A percentile compares a stretch with the other conserved stretches of the same genome.
phyloP scores from a whole-genome alignment of 1,284 basidiomycete species.

The Ustilago vetiveriae region DNA sequence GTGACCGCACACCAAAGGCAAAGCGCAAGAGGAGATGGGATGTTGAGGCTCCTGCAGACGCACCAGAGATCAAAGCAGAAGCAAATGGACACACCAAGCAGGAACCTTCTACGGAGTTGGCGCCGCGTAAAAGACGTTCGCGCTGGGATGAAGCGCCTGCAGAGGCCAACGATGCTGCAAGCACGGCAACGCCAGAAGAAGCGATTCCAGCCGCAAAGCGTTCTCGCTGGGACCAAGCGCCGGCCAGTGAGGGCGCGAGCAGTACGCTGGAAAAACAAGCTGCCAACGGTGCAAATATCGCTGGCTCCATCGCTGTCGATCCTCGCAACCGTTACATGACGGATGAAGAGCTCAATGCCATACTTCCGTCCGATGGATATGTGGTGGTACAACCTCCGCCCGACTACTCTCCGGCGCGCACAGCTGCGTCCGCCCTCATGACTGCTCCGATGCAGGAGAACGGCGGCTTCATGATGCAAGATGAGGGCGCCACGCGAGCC shows the following conservation, averaged over 20 bases:
- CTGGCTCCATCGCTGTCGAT: slow-evolving; percentile 69
- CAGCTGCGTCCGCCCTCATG: slow-evolving; percentile 79
- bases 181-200: slow-evolving; percentile 74
- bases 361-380: slow-evolving; percentile 89
- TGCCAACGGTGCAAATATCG: slow-evolving; percentile 1
- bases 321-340: slow-evolving; percentile 92
- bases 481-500: slow-evolving; percentile 86
- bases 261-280: too few relatives aligned
- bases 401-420: slow-evolving; percentile 85
- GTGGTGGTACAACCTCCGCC: slow-evolving; percentile 90
- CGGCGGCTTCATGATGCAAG: slow-evolving; percentile 94
- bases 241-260: slow-evolving; percentile 63
- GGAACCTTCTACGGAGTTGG: slow-evolving; percentile 33
- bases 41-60: slow-evolving; percentile 73
- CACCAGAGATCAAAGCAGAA: slow-evolving; percentile 69
- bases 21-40: slow-evolving; percentile 91
- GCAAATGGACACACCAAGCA: slow-evolving; percentile 4
- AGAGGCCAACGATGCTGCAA: slow-evolving; percentile 69
- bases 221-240: slow-evolving; percentile 95
- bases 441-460: slow-evolving; percentile 71
- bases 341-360: slow-evolving; percentile 92
- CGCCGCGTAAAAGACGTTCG: slow-evolving; percentile 88
- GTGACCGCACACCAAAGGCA: slow-evolving; percentile 71
- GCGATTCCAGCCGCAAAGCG: slow-evolving; percentile 69
- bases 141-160: slow-evolving; percentile 86